Evolutionary conservation across 306 rosid species (phyloP), one percentile per base, ranked within the genome.

Genomic region (Quercus aquifolioides): DNA sequence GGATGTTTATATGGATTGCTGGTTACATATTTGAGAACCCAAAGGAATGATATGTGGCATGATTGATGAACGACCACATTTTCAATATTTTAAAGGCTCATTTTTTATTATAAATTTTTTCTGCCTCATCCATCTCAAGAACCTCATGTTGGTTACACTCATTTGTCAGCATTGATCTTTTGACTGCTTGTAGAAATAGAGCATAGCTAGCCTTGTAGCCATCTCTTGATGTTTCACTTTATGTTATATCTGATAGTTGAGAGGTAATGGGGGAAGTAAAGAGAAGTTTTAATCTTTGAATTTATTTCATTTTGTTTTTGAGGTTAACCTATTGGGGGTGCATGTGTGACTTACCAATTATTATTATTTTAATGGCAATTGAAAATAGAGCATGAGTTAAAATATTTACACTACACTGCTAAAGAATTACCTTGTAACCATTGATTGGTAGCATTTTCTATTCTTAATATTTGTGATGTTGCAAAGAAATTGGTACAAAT

Each of bases 401-500:
- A 18, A 5, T 57, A 41, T 31, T 13, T 82, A 28, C 57, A 17
- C n/a, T 11, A 12, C 21, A 2, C 58, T 5, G 20, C 51, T 20
- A 33, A 26, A 64, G 62, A 11, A 6, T 46, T 19, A 30, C 51
- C 52, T 1, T 19, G 26, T 67, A 8, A 33, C 23, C 51, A 11
- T 71, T 62, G 58, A n/a, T 49, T 57, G 72, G 41, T 19, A 23
- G 19, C 21, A 56, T 41, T 55, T 31, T 77, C 69, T 68, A 23
- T 25, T 46, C 14, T 21, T 73, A 17, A 70, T 74, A 78, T 78
- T 80, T 68, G 19, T 79, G 23, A 76, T 54, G 35, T 52, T 54
- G 21, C 63, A 57, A 76, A 78, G 68, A 59, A 69, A 76, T 67
- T 74, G 76, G 70, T 76, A 26, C 73, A 76, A 76, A 28, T 62